Evolutionary conservation across 495 filamentous ascomycete genomes (phyloP).

Genomic region (Amorphotheca resinae): DNA sequence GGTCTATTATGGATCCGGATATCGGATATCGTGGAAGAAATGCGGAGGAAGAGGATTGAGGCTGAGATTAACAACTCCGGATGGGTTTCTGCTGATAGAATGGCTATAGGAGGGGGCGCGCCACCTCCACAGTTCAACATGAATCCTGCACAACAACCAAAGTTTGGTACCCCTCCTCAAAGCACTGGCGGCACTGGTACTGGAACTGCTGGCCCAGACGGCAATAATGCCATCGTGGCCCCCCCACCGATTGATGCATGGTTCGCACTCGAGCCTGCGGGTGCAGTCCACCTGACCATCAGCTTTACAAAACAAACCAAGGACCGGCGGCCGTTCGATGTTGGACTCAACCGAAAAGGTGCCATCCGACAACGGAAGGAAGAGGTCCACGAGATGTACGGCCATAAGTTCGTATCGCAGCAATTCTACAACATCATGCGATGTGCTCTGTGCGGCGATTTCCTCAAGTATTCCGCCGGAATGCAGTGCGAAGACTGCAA

Average conservation of each 20-base stretch:
- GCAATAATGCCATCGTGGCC: slow-evolving; percentile 26
- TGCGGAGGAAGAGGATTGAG: slow-evolving; percentile 94
- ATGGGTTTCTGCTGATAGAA: slow-evolving; percentile 94
- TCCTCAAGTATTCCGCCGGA: slow-evolving; percentile 93
- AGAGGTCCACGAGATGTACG: slow-evolving; percentile 93
- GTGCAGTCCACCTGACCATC: slow-evolving; percentile 74
- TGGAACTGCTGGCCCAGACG: not conserved
- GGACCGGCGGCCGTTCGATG: slow-evolving; percentile 55
- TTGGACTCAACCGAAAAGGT: slow-evolving; percentile 86
- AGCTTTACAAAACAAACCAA: slow-evolving; percentile 64
- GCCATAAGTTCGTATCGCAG: slow-evolving; percentile 94
- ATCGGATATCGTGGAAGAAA: slow-evolving; percentile 93
- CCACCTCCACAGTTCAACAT: slow-evolving; percentile 43
- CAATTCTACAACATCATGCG: slow-evolving; percentile 99
- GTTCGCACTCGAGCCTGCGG: slow-evolving; percentile 93
- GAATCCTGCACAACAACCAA: slow-evolving; percentile 27
- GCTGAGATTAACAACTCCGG: slow-evolving; percentile 79
- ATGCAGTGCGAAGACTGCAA: slow-evolving; percentile 99
- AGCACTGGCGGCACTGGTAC: slow-evolving; percentile 9
- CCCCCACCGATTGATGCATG: slow-evolving; percentile 76
- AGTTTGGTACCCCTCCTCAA: slow-evolving; percentile 27
- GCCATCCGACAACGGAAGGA: slow-evolving; percentile 95
- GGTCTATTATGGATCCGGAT: slow-evolving; percentile 94
- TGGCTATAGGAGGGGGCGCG: slow-evolving; percentile 44
- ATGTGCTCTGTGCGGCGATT: slow-evolving; percentile 94